Percentiles rank a stretch among this genome's conserved stretches.
Evolutionary conservation across 2,329 filamentous ascomycete species (phyloP).

Genomic region (Venturia asperata): DNA sequence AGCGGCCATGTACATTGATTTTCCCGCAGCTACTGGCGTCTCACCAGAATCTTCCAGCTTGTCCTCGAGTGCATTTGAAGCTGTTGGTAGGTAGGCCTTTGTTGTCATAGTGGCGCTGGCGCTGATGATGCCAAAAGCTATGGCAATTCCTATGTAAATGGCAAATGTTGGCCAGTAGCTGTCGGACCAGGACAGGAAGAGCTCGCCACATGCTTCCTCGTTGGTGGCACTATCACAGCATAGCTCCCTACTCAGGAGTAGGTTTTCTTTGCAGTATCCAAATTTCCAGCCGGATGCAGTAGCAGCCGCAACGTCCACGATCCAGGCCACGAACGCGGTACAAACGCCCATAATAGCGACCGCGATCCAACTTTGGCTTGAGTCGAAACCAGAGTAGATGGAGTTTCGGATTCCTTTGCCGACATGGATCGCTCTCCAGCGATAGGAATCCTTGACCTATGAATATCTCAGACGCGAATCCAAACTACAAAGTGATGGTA

Average conservation of each 20-base stretch:
- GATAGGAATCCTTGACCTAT: conserved; percentile 51
- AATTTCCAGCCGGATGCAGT: conserved; percentile 52
- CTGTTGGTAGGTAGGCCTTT: conserved; percentile 42
- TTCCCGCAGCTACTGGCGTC: conserved; percentile 30
- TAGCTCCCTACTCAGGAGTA: conserved; percentile 42
- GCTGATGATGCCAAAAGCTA: conserved; percentile 45
- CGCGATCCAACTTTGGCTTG: conserved; percentile 50
- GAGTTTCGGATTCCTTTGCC: conserved; percentile 38
- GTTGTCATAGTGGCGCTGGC: conserved; percentile 45
- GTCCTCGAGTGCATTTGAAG: conserved; percentile 29
- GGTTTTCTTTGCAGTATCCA: conserved; percentile 46
- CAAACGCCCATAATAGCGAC: conserved; percentile 48
- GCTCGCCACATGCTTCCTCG: conserved; percentile 10
- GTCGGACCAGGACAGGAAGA: conserved; percentile 40
- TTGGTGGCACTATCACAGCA: conserved; percentile 37
- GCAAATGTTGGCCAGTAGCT: conserved; percentile 39
- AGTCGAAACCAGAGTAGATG: conserved; percentile 40
- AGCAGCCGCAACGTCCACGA: conserved; percentile 49
- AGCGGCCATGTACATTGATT: conserved; percentile 53
- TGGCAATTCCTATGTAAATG: conserved; percentile 44
- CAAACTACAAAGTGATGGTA: background rate
- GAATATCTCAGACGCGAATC: background rate
- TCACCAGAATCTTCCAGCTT: conserved; percentile 20
- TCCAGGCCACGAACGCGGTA: conserved; percentile 49
- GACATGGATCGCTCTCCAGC: conserved; percentile 41